phyloP scores from a whole-genome alignment of 23 red algal genomes.

The Gracilariopsis chorda region DNA sequence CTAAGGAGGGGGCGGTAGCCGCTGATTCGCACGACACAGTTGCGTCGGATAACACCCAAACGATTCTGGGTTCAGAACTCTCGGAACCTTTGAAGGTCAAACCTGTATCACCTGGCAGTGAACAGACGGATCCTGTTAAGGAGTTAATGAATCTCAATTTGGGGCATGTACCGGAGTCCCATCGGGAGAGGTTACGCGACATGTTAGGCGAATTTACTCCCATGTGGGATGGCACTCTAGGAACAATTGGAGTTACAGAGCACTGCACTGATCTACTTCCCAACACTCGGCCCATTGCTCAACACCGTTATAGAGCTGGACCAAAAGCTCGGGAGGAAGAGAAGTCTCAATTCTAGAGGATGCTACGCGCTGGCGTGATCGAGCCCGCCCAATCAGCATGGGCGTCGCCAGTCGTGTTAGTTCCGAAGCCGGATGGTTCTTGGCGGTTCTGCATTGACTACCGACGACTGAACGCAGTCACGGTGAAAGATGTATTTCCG shows the following conservation, averaged over 20 bases:
- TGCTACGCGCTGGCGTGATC: background rate
- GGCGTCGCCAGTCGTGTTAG: constrained; percentile 8
- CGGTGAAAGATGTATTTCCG: constrained; percentile 3
- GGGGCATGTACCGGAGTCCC: background rate
- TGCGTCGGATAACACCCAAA: too few species aligned
- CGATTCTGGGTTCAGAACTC: too few species aligned
- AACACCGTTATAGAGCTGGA: background rate
- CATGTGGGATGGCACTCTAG: constrained; percentile 15
- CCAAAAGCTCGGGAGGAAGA: background rate
- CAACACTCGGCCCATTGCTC: background rate
- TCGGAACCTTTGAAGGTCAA: too few species aligned
- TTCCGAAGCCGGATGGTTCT: background rate
- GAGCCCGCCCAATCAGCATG: background rate
- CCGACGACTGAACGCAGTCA: background rate
- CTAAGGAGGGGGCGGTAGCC: too few species aligned
- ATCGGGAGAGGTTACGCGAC: background rate
- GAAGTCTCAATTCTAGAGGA: background rate
- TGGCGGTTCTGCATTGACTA: constrained; percentile 37
- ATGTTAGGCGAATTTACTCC: background rate
- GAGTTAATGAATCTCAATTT: background rate
- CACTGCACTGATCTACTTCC: background rate
- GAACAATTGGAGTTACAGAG: background rate
- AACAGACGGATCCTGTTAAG: background rate
- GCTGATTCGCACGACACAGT: too few species aligned
- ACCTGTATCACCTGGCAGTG: background rate